Conservation (phyloP, 257 asterid species). For the Fraxinus excelsior region DNA sequence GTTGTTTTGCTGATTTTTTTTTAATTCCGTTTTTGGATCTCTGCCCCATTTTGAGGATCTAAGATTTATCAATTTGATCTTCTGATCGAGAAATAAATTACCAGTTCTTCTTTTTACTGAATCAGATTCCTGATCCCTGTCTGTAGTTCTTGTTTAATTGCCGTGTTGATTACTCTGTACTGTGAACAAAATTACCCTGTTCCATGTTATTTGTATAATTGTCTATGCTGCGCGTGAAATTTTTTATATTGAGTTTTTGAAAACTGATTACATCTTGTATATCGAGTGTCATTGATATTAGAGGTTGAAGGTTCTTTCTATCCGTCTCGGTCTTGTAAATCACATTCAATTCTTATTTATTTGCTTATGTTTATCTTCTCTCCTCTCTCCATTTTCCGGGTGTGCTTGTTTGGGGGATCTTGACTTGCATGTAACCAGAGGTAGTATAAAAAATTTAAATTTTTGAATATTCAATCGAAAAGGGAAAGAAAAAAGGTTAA, state of each 20-base stretch:
- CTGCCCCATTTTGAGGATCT: slow-evolving; percentile 1
- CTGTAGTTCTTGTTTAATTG: background rate
- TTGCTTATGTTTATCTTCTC: background rate
- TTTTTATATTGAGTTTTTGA: background rate
- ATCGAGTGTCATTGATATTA: background rate
- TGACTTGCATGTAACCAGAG: background rate
- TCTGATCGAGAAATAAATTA: background rate
- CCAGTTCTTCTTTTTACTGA: background rate
- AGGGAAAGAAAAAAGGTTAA: background rate
- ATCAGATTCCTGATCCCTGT: background rate
- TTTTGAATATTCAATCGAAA: background rate
- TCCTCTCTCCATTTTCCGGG: background rate
- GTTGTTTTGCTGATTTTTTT: slow-evolving; percentile 8
- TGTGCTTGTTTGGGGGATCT: background rate
- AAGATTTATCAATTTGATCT: background rate
- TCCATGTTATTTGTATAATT: background rate
- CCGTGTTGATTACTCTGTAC: background rate
- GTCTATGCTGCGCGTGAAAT: background rate
- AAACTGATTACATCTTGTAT: background rate
- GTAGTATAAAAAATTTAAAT: background rate
- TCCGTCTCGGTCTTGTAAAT: background rate
- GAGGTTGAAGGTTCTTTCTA: background rate
- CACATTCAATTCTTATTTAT: background rate
- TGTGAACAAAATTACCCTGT: background rate
- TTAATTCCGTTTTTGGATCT: background rate